Evolutionary conservation across 2,329 filamentous ascomycete species (phyloP), one percentile per base, ranked within the genome.

Genomic region (Madurella fahalii): DNA sequence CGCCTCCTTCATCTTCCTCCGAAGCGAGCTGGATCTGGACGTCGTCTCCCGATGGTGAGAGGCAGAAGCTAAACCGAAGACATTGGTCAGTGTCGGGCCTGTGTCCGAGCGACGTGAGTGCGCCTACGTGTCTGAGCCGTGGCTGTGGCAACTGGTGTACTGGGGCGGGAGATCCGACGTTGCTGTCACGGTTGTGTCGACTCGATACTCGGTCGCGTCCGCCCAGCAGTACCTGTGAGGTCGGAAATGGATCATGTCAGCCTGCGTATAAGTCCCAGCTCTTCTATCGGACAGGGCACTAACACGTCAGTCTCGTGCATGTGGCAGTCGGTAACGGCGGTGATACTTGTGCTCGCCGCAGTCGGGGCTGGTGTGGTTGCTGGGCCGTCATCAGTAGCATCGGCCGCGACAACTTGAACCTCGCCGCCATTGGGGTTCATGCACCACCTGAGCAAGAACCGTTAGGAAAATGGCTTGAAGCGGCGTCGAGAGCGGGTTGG

Each of bases 101-200:
- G 20, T 15, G 15, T 11, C 34, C 3, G 15, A 45, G 42, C 18
- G 20, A n/a, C 15, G 13, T 30, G 20, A 25, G 18, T 42, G 9
- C 4, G 66, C 78, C 63, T 71, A 86, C 82, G 76, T 74, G 41
- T 82, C 74, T 5, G 67, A 64, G n/a, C 73, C 82, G 67, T 88
- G 84, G 1, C 69, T 63, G 66, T 89, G 85, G 64, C 86, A 89
- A 52, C 70, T 81, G 0, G 83, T 86, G 63, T 83, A 87, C 51
- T 78, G 70, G 0, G 82, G 72, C 2, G 85, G 82, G 15, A 81
- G 67, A 46, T 77, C 76, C 46, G 75, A 75, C 1, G 78, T 82
- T 16, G 75, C 74, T 37, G 34, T 37, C 34, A 15, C 34, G 8
- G 80, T 75, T 8, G 74, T 69, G 45, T 70, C 69, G 34, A 76